These are phyloP conservation scores for Lactarius hengduanensis DNA, from an alignment of 768 basidiomycete species.

Conservation along the genomic window DNA sequence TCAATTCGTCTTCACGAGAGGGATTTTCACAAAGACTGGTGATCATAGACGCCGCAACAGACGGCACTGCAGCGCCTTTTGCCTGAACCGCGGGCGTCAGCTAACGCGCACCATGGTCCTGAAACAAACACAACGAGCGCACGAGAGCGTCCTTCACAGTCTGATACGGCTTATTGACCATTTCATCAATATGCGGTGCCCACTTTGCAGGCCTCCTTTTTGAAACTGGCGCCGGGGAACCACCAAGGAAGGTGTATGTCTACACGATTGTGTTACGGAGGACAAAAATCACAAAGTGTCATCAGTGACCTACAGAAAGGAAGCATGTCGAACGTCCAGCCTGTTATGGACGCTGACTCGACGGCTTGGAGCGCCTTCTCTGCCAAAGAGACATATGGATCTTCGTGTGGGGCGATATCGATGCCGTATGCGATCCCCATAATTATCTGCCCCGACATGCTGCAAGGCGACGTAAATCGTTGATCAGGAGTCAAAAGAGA, in stretches of 20 bases:
- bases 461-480: slow-evolving; percentile 16
- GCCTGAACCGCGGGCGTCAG: slow-evolving; percentile 10
- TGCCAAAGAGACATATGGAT: slow-evolving; percentile 27
- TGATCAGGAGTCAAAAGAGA: slow-evolving; percentile 6
- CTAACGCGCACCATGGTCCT: background rate
- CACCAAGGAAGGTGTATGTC: slow-evolving; percentile 32
- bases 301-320: slow-evolving; percentile 24
- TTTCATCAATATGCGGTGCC: slow-evolving; percentile 28
- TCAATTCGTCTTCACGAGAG: slow-evolving; percentile 18
- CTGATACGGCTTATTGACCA: slow-evolving; percentile 31
- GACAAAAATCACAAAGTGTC: background rate
- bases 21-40: slow-evolving; percentile 13
- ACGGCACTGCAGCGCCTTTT: slow-evolving; percentile 14
- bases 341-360: slow-evolving; percentile 18
- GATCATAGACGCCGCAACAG: slow-evolving; percentile 24
- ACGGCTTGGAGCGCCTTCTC: slow-evolving; percentile 26
- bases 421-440: slow-evolving; percentile 31
- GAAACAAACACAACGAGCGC: background rate
- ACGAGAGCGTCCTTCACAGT: slow-evolving; percentile 27
- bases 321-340: slow-evolving; percentile 27
- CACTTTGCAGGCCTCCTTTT: slow-evolving; percentile 28
- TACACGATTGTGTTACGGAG: slow-evolving; percentile 4
- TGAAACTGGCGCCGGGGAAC: slow-evolving; percentile 34
- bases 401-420: slow-evolving; percentile 26
- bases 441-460: slow-evolving; percentile 26